A percentile compares a stretch with the other conserved stretches of the same genome.
Evolutionary conservation across 441 rosid genomes (phyloP).

Genomic region (Bocquillonia castaneifolia): DNA sequence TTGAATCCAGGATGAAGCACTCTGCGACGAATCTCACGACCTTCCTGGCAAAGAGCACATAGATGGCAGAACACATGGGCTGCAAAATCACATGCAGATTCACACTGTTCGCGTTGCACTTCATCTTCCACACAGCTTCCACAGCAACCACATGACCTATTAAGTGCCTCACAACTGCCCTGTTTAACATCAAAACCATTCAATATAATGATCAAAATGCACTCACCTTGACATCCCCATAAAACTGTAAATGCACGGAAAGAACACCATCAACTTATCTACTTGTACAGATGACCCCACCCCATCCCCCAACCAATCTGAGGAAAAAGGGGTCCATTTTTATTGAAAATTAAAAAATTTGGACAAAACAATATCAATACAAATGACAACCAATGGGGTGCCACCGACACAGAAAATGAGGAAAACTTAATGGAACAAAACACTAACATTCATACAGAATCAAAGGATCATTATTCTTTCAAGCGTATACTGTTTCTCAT

Average conservation of each 20-base stretch:
- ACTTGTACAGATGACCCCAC: not conserved
- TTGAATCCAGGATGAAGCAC: conserved; percentile 82
- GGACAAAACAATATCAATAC: not conserved
- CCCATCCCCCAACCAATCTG: not conserved
- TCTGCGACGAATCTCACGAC: conserved; percentile 86
- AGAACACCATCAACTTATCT: not conserved
- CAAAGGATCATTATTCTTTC: too few species aligned
- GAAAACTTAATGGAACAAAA: not conserved
- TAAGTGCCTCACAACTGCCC: conserved; percentile 83
- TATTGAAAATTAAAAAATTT: not conserved
- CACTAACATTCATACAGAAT: not conserved
- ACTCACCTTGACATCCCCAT: not conserved
- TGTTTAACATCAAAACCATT: conserved; percentile 27
- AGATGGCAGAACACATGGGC: conserved; percentile 72
- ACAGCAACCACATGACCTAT: conserved; percentile 81
- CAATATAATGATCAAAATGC: not conserved
- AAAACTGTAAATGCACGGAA: not conserved
- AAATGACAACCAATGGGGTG: not conserved
- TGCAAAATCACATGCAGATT: conserved; percentile 67
- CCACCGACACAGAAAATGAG: not conserved
- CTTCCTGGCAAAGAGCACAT: conserved; percentile 96
- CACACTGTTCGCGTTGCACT: conserved; percentile 68
- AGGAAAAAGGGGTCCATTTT: not conserved
- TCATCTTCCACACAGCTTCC: conserved; percentile 71
- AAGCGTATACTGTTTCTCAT: not conserved